Conservation (phyloP, 1,284 basidiomycete genomes). For the Cryptococcus jaspeensis region DNA sequence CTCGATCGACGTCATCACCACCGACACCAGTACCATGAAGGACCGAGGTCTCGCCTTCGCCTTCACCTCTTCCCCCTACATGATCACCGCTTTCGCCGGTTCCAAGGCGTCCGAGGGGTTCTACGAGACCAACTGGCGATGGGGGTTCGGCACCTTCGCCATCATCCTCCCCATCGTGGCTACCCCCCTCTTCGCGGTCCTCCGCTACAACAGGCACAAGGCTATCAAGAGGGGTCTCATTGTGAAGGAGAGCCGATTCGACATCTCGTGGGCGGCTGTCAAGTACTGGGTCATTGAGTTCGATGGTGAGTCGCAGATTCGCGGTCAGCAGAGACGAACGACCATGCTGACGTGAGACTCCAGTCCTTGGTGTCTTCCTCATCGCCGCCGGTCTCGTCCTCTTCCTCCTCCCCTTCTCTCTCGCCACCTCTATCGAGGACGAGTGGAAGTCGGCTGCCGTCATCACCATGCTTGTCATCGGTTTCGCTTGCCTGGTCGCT, state of each 20-base stretch:
- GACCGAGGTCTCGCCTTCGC: constrained; percentile 51
- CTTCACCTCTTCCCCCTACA: constrained; percentile 50
- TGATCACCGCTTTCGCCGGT: constrained; percentile 52
- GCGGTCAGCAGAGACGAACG: too few relatives aligned
- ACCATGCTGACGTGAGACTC: background rate
- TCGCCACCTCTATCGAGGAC: constrained; percentile 37
- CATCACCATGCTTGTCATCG: constrained; percentile 51
- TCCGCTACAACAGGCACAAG: constrained; percentile 36
- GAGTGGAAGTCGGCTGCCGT: constrained; percentile 42
- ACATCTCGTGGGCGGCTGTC: constrained; percentile 28
- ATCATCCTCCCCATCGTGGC: constrained; percentile 49
- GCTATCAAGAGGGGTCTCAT: constrained; percentile 25
- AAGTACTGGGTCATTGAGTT: constrained; percentile 44
- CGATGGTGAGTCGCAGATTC: constrained; percentile 24
- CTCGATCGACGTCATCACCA: constrained; percentile 50
- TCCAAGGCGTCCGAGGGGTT: constrained; percentile 41
- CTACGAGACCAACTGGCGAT: constrained; percentile 46
- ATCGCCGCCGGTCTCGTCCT: constrained; percentile 43
- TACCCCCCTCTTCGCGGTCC: constrained; percentile 27
- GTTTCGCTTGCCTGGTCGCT: constrained; percentile 40
- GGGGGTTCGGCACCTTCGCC: constrained; percentile 50
- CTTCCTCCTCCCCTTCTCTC: constrained; percentile 50
- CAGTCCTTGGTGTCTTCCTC: constrained; percentile 50
- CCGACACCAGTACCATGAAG: constrained; percentile 48
- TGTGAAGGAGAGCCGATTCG: constrained; percentile 15